A percentile compares a stretch with the other conserved stretches of the same genome.
Evolutionary conservation across 257 asterid genomes (phyloP).

Genomic region (Solanum virginianum): DNA sequence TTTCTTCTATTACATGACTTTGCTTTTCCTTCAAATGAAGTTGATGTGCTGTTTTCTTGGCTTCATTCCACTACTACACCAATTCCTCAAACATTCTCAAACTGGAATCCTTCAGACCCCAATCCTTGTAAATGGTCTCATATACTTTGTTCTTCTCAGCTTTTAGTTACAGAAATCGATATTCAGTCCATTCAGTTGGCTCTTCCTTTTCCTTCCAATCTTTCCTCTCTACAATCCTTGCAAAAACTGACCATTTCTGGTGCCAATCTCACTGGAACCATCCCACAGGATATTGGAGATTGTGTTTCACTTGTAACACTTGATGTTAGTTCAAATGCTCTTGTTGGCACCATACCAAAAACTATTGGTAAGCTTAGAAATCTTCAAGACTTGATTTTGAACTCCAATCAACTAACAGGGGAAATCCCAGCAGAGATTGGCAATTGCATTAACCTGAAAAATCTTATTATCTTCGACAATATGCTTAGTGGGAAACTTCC

Average conservation of each 20-base stretch:
- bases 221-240: constrained; percentile 41
- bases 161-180: constrained; percentile 27
- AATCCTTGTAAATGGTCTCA: constrained; percentile 58
- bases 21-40: constrained; percentile 18
- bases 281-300: constrained; percentile 50
- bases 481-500: constrained; percentile 48
- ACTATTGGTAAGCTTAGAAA: constrained; percentile 35
- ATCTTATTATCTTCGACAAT: constrained; percentile 45
- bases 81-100: constrained; percentile 24
- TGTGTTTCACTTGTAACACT: constrained; percentile 25
- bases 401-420: constrained; percentile 47
- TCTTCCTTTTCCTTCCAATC: constrained; percentile 47
- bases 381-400: constrained; percentile 39
- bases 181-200: constrained; percentile 31
- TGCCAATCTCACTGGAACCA: constrained; percentile 56
- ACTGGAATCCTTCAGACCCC: constrained; percentile 41
- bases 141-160: constrained; percentile 32
- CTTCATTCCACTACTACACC: constrained; percentile 35
- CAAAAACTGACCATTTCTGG: constrained; percentile 39
- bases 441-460: constrained; percentile 25
- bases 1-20: constrained; percentile 1
- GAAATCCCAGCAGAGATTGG: constrained; percentile 44
- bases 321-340: constrained; percentile 50
- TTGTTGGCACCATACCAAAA: constrained; percentile 37
- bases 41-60: constrained; percentile 41